A percentile compares a stretch with the other conserved stretches of the same genome.
phyloP scores from a whole-genome alignment of 768 basidiomycete genomes.

The Mrakia blollopis region DNA sequence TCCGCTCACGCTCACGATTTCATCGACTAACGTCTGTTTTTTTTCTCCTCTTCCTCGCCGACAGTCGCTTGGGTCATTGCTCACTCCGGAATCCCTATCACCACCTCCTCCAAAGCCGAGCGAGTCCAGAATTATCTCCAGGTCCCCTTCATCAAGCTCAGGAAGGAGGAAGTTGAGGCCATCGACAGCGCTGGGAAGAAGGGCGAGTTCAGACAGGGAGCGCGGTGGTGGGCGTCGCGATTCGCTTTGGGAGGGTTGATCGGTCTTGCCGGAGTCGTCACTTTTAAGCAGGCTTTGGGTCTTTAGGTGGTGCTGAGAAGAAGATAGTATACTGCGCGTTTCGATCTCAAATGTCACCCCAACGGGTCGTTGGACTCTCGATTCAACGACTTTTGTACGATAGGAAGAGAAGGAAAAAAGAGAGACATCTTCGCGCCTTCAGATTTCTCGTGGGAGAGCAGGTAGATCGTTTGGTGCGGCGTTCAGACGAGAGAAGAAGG shows the following conservation, averaged over 20 bases:
- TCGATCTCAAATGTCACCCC: too few relatives aligned
- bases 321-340: too few relatives aligned
- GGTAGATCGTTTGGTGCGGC: too few relatives aligned
- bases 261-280: neutral
- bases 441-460: too few relatives aligned
- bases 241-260: neutral
- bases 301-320: too few relatives aligned
- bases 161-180: slow-evolving; percentile 42
- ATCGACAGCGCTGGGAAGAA: slow-evolving; percentile 44
- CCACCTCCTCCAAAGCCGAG: slow-evolving; percentile 51
- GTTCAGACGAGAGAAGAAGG: too few relatives aligned
- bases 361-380: too few relatives aligned
- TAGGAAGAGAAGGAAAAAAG: too few relatives aligned
- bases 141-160: slow-evolving; percentile 55
- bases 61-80: slow-evolving; percentile 60
- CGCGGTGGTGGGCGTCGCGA: neutral
- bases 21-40: neutral
- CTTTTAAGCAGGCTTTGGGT: neutral
- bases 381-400: too few relatives aligned
- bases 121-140: slow-evolving; percentile 64
- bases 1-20: neutral
- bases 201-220: slow-evolving; percentile 29
- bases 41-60: neutral
- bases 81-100: slow-evolving; percentile 52
- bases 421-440: too few relatives aligned